Conservation (phyloP, 306 rosid genomes). For the Castanea crenata region DNA sequence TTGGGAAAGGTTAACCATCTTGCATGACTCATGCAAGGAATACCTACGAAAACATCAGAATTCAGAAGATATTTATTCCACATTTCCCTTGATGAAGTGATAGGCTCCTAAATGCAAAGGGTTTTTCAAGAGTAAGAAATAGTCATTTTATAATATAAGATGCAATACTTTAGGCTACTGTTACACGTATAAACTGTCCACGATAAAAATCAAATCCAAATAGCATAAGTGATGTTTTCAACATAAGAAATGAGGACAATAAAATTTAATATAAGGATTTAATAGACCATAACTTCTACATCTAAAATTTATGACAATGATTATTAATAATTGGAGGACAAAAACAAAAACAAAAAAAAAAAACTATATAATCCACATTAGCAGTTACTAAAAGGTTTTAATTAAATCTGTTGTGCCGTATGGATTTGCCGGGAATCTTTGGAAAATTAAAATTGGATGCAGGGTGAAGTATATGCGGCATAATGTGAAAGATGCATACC, state of each 20-base stretch:
- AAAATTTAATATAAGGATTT: not conserved
- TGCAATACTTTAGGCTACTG: not conserved
- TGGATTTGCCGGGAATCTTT: not conserved
- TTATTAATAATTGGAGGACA: not conserved
- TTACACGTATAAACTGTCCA: not conserved
- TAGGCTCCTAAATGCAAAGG: not conserved
- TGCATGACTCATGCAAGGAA: not conserved
- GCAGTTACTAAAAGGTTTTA: not conserved
- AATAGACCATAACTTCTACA: not conserved
- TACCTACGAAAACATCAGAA: not conserved
- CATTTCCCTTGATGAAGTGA: not conserved
- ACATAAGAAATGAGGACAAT: conserved; percentile 7
- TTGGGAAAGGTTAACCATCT: not conserved
- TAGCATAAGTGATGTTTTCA: not conserved
- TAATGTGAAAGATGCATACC: conserved; percentile 42
- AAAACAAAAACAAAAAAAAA: not conserved
- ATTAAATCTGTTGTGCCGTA: not conserved
- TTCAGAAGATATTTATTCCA: not conserved
- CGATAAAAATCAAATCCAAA: not conserved
- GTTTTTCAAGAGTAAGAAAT: not conserved
- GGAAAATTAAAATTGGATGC: not conserved
- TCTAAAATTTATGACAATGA: not conserved
- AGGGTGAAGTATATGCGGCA: conserved; percentile 1
- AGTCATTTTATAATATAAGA: not conserved
- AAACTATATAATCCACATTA: not conserved